phyloP scores from a whole-genome alignment of 2,329 filamentous ascomycete species.

The Sporothrix sp. region DNA sequence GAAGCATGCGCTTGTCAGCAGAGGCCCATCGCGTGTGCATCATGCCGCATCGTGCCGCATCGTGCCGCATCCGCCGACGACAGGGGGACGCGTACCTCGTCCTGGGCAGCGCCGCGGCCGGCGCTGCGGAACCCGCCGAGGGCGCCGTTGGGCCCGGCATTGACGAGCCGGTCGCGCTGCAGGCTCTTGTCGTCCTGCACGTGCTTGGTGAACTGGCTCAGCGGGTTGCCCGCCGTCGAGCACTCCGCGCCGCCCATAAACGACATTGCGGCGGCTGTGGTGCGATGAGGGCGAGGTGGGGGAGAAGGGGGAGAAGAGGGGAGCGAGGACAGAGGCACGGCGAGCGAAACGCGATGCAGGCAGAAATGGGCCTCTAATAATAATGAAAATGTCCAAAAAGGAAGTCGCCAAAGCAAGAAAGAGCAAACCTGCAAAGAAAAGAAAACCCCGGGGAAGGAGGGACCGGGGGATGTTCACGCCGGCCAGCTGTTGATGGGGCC shows the following conservation, averaged over 20 bases:
- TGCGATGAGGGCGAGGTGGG: background rate
- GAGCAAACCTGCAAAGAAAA: background rate
- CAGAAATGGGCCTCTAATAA: background rate
- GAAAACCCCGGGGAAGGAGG: no score
- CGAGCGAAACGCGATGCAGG: background rate
- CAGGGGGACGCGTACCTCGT: constrained; percentile 46
- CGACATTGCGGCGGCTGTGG: constrained; percentile 57
- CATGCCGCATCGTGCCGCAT: constrained; percentile 8
- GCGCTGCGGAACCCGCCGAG: constrained; percentile 70
- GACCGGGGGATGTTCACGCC: no score
- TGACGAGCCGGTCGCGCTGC: constrained; percentile 80
- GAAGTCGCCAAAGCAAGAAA: background rate
- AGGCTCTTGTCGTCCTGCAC: constrained; percentile 92
- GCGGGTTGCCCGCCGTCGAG: constrained; percentile 89
- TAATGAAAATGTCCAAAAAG: background rate
- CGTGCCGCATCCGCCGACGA: background rate
- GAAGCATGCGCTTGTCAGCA: background rate
- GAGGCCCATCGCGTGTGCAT: constrained; percentile 20
- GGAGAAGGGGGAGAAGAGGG: background rate
- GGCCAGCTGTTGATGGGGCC: no score
- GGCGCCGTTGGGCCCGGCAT: constrained; percentile 58
- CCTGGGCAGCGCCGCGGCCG: constrained; percentile 58
- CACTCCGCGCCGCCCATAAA: constrained; percentile 95
- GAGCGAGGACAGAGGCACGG: background rate
- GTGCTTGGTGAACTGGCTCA: constrained; percentile 96